Base-by-base conservation (phyloP, 345 rosid species). In the Isatis tinctoria region DNA sequence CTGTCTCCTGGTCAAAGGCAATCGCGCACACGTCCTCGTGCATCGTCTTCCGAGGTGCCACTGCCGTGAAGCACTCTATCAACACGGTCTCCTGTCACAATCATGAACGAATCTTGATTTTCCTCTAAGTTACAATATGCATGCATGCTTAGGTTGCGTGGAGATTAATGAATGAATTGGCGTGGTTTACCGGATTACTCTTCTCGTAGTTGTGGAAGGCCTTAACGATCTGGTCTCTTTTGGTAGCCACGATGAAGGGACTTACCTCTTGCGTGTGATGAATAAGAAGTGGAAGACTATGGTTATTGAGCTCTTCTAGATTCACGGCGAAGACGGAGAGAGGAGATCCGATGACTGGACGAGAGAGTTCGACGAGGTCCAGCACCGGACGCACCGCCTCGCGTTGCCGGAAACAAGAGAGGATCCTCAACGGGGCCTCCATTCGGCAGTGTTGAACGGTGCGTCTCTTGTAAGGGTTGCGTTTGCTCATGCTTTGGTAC, bases 1-100 rank as follows among this genome's bases (percentile, higher is more conserved):
- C 74, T 4, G 78, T 70, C 30, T 58, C 66, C 44, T 81, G 83
- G 16, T 75, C 81, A 44, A 79, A 69, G 6, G 85, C 76, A 51
- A 83, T 39, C 0, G 82, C 3, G 13, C 86, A 81, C 18, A 83
- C 76, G 14, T 83, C 83, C 7, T 85, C 85, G 22, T 85, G 86
- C 83, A 85, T 76, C 1, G 83, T 74, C 27, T 70, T 57, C 35
- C 72, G 43, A 4, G 83, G 86, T 0, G 85, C 82, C 49, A 74
- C 65, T 0, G 83, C 69, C 10, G 86, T 81, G 80, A 49, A 83
- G 67, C 83, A 83, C 58, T 70, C 75, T 70, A 76, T 69, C 63
- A 70, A 64, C 27, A 76, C 75, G 1, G 75, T 76, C 5, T 76
- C 79, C 74, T 69, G 53, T 43, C 60, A 28, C 12, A 12, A 13